Evolutionary conservation across 306 rosid species (phyloP), one percentile per base, ranked within the genome.

Genomic region (Prunus kanzakura): DNA sequence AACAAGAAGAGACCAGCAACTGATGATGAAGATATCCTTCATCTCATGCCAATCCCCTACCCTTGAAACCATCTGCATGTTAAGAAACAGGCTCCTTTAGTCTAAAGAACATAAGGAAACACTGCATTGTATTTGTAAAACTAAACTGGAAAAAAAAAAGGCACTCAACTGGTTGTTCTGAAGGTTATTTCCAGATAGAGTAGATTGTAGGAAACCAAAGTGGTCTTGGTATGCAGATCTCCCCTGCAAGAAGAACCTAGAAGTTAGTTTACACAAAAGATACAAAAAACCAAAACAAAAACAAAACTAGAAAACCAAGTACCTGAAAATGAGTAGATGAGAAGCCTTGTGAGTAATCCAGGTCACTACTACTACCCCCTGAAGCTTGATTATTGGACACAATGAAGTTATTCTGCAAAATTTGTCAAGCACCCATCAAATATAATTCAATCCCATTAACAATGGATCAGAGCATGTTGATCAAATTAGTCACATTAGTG

Each of bases 261-360:
- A 35, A 35, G 41, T 35, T 6, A 35, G 41, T 52, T 51, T 12
- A 11, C 47, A 23, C 30, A 20, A 58, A 43, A 43, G 41, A 74
- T n/a, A 64, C 41, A 5, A 35, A 35, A 35, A 27, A 68, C 68
- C 3, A 25, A 50, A 64, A 78, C 12, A 9, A 46, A 46, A 76
- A 60, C 10, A 54, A 6, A 19, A 77, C 12, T 25, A 15, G 51
- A 51, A 50, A 52, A 13, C 51, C 60, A 73, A 78, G 67, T 85
- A 95, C 99, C 96, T 88, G 80, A 84, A 87, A 87, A 70, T 91
- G 86, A 67, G 83, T 96, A n/a, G 97, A 87, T 46, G 98, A 91
- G 73, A 85, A 89, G 72, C 95, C 96, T 85, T 92, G 96, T 64
- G 97, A 95, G 76, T 75, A 88, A 45, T 89, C 93, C 54, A 85